Base-by-base conservation (phyloP, 306 rosid genomes). In the Cicer chorassanicum region DNA sequence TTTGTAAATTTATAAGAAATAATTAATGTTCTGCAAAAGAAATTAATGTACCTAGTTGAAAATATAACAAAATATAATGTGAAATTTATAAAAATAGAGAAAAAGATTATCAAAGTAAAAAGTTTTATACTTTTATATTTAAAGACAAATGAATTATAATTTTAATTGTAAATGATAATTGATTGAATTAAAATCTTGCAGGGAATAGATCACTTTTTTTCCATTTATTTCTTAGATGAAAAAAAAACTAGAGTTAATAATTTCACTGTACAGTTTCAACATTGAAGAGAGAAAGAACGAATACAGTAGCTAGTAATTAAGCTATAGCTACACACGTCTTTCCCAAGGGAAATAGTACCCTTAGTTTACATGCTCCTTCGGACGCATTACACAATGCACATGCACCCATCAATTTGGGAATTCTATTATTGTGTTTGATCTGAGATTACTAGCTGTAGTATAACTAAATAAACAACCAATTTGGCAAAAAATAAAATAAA, bases 371-470 rank as follows among this genome's bases (percentile, higher is more conserved):
- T 55, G 74, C 81, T 78, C 51, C 65, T 82, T 78, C 69, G 74
- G 73, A 54, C 64, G 61, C 65, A 51, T 43, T 67, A 73, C 86
- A 83, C 83, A 79, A 79, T 67, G 77, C 86, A 83, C 83, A 79
- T 83, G 83, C 78, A 56, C 61, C 62, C 1, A 68, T 51, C 60
- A 78, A 74, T 68, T 73, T 82, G 80, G 50, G 68, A 75, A 73
- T 73, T 68, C 54, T 46, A 78, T 78, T 53, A 74, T 78, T 73
- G 66, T 78, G 48, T 77, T 82, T 42, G 56, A 69, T 68, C 45
- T 65, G 79, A 57, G 82, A 82, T 59, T 54, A 82, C 74, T 60
- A 78, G 80, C 80, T 82, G 82, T 73, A 45, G 66, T 12, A 39
- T 19, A 62, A 38, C 40, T 74, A 57, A 65, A 57, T 48, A 80